These are phyloP conservation scores for Polytrichum formosum DNA, from an alignment of 225 moss, liverwort and hornwort genomes.

Conservation along the genomic window DNA sequence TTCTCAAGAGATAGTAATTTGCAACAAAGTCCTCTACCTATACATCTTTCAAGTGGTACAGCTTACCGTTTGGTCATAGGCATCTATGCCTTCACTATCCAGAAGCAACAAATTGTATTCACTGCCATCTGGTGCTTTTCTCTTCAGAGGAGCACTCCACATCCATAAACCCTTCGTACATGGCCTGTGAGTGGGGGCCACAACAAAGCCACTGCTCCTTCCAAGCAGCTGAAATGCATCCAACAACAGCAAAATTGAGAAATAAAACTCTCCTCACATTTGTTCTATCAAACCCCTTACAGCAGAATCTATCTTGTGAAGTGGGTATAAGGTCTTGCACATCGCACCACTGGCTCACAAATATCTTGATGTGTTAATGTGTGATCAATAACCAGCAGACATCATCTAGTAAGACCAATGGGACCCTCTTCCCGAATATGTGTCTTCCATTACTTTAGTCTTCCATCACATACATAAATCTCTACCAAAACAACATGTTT, in stretches of 20 bases:
- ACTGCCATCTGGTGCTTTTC: constrained; percentile 63
- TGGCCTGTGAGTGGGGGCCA: constrained; percentile 61
- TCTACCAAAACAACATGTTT: no score
- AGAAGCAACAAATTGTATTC: constrained; percentile 57
- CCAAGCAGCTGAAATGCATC: constrained; percentile 47
- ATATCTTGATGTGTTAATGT: neutral
- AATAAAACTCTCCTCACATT: neutral
- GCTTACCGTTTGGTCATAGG: constrained; percentile 65
- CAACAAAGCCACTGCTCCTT: constrained; percentile 63
- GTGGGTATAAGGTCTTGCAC: neutral
- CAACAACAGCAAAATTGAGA: constrained; percentile 1
- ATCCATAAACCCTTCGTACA: constrained; percentile 71
- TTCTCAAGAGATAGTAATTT: neutral
- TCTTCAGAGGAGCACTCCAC: constrained; percentile 69
- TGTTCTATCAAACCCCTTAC: neutral
- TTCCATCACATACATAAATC: no score
- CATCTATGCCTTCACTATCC: constrained; percentile 73
- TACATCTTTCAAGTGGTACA: neutral
- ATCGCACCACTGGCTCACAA: neutral
- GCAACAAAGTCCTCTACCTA: neutral
- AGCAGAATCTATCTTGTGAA: neutral
- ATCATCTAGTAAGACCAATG: neutral
- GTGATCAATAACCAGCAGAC: neutral
- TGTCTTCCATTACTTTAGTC: no score
- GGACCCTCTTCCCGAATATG: no score